Conservation (phyloP, 1,284 basidiomycete genomes). For the Marasmius oreades region DNA sequence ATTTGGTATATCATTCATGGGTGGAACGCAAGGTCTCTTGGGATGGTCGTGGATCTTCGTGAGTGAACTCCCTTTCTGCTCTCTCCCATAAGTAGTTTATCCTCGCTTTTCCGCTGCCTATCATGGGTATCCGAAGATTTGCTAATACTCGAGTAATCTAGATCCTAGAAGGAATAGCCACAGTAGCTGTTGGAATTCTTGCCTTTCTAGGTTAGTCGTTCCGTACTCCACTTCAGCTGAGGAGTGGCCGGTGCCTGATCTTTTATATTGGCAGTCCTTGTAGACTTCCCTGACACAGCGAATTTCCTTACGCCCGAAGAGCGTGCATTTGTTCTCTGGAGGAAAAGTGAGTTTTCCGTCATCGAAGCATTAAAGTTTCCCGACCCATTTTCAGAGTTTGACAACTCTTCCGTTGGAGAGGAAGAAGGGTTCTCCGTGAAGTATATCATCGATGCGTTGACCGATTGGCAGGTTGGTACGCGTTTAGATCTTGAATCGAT, state of each 20-base stretch:
- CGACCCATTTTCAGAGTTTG: not conserved
- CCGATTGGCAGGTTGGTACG: not conserved
- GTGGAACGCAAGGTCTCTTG: slow-evolving; percentile 34
- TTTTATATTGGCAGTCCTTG: slow-evolving; percentile 34
- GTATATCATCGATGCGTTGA: not conserved
- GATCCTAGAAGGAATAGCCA: slow-evolving; percentile 56
- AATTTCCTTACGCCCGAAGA: slow-evolving; percentile 59
- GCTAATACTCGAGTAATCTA: slow-evolving; percentile 16
- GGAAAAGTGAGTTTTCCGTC: slow-evolving; percentile 44
- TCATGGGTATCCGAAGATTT: not conserved
- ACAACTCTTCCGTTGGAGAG: not conserved
- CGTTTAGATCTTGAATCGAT: too few species aligned
- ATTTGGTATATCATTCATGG: slow-evolving; percentile 43
- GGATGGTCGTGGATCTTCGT: slow-evolving; percentile 56
- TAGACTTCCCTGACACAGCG: slow-evolving; percentile 58
- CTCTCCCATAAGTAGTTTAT: not conserved
- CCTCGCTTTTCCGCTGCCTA: not conserved
- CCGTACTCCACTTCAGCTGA: not conserved
- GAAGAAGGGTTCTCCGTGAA: not conserved
- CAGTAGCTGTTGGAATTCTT: slow-evolving; percentile 41
- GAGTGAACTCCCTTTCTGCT: slow-evolving; percentile 16
- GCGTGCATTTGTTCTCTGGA: slow-evolving; percentile 54
- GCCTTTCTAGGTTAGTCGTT: slow-evolving; percentile 38
- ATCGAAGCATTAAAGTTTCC: not conserved
- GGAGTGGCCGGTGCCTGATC: not conserved